Evolutionary conservation across 495 filamentous ascomycete species (phyloP), one percentile per base, ranked within the genome.

Genomic region (Glarea lozoyensis): DNA sequence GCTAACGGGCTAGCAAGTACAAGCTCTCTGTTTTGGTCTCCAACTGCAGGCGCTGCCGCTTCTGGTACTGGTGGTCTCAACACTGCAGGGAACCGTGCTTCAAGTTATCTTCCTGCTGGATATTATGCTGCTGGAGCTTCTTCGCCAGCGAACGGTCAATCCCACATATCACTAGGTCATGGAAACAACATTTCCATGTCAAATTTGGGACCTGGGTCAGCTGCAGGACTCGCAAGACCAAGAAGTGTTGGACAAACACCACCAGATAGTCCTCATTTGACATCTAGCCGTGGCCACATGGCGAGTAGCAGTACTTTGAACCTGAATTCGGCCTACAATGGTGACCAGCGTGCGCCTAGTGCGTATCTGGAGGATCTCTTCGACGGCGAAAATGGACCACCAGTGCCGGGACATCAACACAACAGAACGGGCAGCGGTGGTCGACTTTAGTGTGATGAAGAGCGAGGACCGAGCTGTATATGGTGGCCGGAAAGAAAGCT

Each of bases 311-410:
- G 78, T 56, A 82, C 74, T 25, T 54, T 92, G 43, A 85, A 82
- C 54, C 60, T 87, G 36, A 76, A 68, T 50, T 27, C 15, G 3
- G 46, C 30, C 12, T 42, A 42, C 15, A 49, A 46, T 11, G 52
- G 43, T 1, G 39, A 79, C 33, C 79, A 77, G 27, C 70, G 92
- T 30, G 86, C 88, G 20, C 92, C 92, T 10, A 94, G 88, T 61
- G 85, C 89, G 31, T 95, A 89, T 57, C 62, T 98, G 31, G 90
- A 98, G 45, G 92, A 97, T 66, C 54, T 98, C 44, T 84, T 98
- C 57, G 88, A 89, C 40, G 70, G 72, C 22, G 45, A 47, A 17
- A 23, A 21, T 34, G 40, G 19, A 21, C 47, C 48, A 12, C 44
- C 46, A 6, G 37, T 39, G 18, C 54, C 45, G 4, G 46, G 37